Base-by-base conservation (phyloP, 768 basidiomycete species). In the Lepiota brunneoincarnata region DNA sequence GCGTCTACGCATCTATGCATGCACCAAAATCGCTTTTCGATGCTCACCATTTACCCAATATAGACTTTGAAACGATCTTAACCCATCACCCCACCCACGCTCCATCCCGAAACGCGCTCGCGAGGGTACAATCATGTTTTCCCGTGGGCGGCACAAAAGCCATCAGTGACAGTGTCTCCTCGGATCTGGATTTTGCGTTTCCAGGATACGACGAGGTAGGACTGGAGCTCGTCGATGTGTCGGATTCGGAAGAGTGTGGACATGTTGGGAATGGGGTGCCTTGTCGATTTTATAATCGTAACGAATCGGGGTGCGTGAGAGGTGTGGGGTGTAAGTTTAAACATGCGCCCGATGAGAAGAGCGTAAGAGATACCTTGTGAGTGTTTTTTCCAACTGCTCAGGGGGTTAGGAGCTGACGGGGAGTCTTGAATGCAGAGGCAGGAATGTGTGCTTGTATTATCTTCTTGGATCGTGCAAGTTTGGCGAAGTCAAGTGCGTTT, bases 251-350 rank as follows among this genome's bases (percentile, higher is more conserved):
- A 28, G 83, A 84, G 60, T 80, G 68, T 58, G 59, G 63, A 17
- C 80, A 82, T 56, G 55, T 53, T 1, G 82, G 81, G 5, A 80
- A 77, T 51, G 64, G 65, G 0, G 66, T 71, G 1, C 73, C 81
- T 0, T 84, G 82, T 63, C 72, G 75, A 47, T 78, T 75, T 62
- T 80, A 82, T 61, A 82, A 84, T 40, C 79, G 74, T 20, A 44
- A 45, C 17, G 43, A 26, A 37, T 67, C 63, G 6, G 75, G 74
- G 1, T 82, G 81, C 57, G 56, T 35, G 17, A 66, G 69, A 21
- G 78, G 77, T 1, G 49, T n/a, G 2, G 34, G 51, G 2, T 83
- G 81, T 57, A 49, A 49, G 18, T 82, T 66, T 63, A 78, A 73
- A 23, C 82, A 84, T 66, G 77, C 78, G 0, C 81, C 81, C 0